Conservation (phyloP, 768 basidiomycete genomes). For the Leccinum fibrillosum region DNA sequence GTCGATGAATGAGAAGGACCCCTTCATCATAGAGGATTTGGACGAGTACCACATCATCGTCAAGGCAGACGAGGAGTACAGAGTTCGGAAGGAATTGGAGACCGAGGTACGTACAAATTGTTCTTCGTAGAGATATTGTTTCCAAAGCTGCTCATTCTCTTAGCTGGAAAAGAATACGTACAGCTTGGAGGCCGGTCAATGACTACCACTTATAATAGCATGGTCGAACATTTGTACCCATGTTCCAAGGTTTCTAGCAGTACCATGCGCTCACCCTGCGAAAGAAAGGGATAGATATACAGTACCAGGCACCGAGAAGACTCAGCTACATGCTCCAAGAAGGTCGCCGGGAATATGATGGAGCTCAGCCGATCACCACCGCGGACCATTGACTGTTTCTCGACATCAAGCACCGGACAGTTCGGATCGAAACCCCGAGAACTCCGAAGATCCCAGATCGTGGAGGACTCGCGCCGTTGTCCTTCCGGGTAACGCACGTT, state of each 20-base stretch:
- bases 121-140: not conserved
- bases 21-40: constrained; percentile 84
- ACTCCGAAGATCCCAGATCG: not conserved
- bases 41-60: constrained; percentile 83
- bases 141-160: not conserved
- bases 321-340: not conserved
- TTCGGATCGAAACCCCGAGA: not conserved
- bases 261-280: not conserved
- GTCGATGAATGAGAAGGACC: constrained; percentile 73
- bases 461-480: not conserved
- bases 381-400: not conserved
- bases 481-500: no score
- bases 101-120: constrained; percentile 49
- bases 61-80: constrained; percentile 76
- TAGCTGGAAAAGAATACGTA: constrained; percentile 88
- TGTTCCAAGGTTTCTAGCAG: not conserved
- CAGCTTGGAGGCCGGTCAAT: constrained; percentile 48
- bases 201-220: not conserved
- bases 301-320: not conserved
- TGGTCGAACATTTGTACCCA: not conserved
- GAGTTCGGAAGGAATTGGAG: constrained; percentile 70
- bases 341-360: not conserved
- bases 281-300: not conserved
- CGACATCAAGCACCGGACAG: not conserved
- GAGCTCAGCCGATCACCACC: not conserved